These are phyloP conservation scores for Phytophthora hibernalis DNA, from an alignment of 352 stramenopile genomes.

Conservation along the genomic window DNA sequence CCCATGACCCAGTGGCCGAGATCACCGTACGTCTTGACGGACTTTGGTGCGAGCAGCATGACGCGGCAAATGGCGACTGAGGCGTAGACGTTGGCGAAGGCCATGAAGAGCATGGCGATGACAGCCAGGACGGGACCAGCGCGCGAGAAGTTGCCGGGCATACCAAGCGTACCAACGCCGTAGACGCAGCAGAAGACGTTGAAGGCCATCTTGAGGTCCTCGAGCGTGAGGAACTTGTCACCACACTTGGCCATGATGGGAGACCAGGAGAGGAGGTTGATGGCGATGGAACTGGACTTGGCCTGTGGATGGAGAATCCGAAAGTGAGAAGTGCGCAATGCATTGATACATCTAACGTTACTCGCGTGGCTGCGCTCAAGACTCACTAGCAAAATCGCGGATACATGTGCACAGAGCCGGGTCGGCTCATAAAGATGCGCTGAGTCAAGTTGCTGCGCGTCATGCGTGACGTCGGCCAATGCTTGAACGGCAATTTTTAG, in stretches of 20 bases:
- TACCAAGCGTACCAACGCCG: too few species aligned
- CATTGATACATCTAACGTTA: too few species aligned
- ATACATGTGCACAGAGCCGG: constrained; percentile 16
- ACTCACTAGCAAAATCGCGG: constrained; percentile 29
- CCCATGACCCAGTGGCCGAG: constrained; percentile 63
- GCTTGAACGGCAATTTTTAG: constrained; percentile 19
- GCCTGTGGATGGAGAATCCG: too few species aligned
- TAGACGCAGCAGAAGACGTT: too few species aligned
- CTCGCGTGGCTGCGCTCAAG: constrained; percentile 3
- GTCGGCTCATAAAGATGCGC: constrained; percentile 24
- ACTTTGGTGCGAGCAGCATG: constrained; percentile 56
- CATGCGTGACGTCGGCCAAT: constrained; percentile 14
- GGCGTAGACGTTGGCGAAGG: constrained; percentile 65
- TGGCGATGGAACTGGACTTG: too few species aligned
- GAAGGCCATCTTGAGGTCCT: too few species aligned
- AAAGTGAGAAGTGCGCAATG: too few species aligned
- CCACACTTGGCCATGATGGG: too few species aligned
- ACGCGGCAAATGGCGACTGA: constrained; percentile 43
- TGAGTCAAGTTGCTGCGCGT: constrained; percentile 24
- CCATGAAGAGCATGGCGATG: constrained; percentile 65
- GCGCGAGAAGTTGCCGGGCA: too few species aligned
- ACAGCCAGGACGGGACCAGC: constrained; percentile 36
- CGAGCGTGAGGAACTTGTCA: too few species aligned
- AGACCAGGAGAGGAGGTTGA: too few species aligned
- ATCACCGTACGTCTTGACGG: constrained; percentile 58